A percentile compares a stretch with the other conserved stretches of the same genome.
Conservation (phyloP, 768 basidiomycete species). For the Naganishia onofrii region DNA sequence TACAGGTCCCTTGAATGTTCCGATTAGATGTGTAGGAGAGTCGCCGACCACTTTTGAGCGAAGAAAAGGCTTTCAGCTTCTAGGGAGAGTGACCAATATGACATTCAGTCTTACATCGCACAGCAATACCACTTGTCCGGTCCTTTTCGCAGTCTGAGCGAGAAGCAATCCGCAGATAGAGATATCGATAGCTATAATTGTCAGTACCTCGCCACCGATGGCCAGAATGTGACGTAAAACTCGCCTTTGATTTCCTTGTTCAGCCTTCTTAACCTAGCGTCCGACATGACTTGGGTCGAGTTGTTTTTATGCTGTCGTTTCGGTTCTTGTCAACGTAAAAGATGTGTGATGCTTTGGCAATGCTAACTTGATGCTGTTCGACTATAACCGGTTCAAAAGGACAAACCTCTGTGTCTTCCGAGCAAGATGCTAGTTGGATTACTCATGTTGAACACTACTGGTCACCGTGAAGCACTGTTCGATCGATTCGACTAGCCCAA, state of each 20-base stretch:
- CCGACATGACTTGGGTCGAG: constrained; percentile 59
- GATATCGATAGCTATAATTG: too few species aligned
- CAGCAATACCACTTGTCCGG: constrained; percentile 77
- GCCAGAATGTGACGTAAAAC: constrained; percentile 42
- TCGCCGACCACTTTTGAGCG: constrained; percentile 65
- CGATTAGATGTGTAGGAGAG: constrained; percentile 85
- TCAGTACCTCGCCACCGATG: not conserved
- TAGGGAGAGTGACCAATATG: too few species aligned
- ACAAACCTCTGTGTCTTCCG: not conserved
- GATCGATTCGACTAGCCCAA: not conserved
- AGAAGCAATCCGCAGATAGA: not conserved
- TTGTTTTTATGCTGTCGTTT: not conserved
- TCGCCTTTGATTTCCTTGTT: constrained; percentile 84
- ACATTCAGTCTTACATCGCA: constrained; percentile 58
- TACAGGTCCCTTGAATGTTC: constrained; percentile 81
- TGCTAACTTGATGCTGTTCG: too few species aligned
- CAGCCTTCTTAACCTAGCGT: constrained; percentile 82
- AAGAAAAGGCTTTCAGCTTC: not conserved
- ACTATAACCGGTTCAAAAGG: too few species aligned
- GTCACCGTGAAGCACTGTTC: not conserved
- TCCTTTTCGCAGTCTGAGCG: constrained; percentile 89
- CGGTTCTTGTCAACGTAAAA: not conserved
- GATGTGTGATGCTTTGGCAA: not conserved
- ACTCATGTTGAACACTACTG: not conserved
- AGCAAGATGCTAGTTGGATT: not conserved